These are phyloP conservation scores for Rhynchosporium secalis DNA, from an alignment of 2,329 filamentous ascomycete species.

Conservation along the genomic window DNA sequence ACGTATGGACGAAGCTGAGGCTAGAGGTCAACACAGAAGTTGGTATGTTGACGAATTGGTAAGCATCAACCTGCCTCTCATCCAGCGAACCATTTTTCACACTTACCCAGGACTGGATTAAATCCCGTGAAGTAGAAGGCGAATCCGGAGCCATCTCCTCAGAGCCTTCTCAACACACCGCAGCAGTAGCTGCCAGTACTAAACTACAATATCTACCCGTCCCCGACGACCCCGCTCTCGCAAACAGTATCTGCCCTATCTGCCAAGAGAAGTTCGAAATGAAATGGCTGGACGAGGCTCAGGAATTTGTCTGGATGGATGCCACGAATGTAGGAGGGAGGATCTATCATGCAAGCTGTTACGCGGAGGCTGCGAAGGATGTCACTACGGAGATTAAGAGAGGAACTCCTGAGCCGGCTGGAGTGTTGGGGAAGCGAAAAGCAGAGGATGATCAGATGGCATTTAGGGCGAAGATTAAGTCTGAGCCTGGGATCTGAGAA, in stretches of 20 bases:
- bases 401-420: constrained; percentile 58
- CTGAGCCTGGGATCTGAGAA: constrained; percentile 28
- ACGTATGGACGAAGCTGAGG: constrained; percentile 81
- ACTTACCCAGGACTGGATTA: constrained; percentile 77
- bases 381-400: constrained; percentile 49
- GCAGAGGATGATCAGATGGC: constrained; percentile 52
- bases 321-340: constrained; percentile 74
- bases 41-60: constrained; percentile 92
- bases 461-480: constrained; percentile 37
- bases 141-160: constrained; percentile 46
- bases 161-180: constrained; percentile 41
- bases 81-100: constrained; percentile 5
- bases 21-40: constrained; percentile 83
- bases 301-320: constrained; percentile 97
- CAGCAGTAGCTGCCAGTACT: constrained; percentile 41
- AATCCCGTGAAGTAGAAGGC: constrained; percentile 77
- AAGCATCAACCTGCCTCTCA: constrained; percentile 41
- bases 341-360: constrained; percentile 88
- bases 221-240: constrained; percentile 72
- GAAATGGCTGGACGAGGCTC: constrained; percentile 86
- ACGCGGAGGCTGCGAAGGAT: constrained; percentile 75
- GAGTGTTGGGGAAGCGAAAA: constrained; percentile 70
- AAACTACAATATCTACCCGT: constrained; percentile 75
- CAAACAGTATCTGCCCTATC: constrained; percentile 83
- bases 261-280: constrained; percentile 95